Evolutionary conservation across 805 yeast species (phyloP).

Genomic region (Ascoidea tarda): DNA sequence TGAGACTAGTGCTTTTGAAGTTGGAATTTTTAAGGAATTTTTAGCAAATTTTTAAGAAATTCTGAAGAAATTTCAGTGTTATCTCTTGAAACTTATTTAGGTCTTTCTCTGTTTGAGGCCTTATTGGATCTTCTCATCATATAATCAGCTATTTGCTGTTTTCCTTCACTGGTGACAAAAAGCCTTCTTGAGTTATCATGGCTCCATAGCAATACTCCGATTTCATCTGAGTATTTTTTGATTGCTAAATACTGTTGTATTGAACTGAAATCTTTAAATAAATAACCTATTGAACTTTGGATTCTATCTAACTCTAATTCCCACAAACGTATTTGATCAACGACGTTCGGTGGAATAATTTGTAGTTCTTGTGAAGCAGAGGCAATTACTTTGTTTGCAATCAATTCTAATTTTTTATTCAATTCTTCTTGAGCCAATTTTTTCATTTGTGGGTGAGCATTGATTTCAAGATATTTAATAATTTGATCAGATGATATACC

Average conservation of each 20-base stretch:
- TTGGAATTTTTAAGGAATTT: too few relatives aligned
- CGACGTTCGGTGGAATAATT: conserved; percentile 86
- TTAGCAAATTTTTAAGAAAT: too few relatives aligned
- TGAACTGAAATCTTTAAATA: conserved; percentile 74
- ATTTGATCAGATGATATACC: conserved; percentile 96
- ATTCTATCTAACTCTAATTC: conserved; percentile 91
- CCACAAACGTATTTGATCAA: conserved; percentile 93
- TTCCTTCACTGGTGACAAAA: conserved; percentile 81
- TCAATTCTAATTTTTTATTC: conserved; percentile 54
- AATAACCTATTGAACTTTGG: conserved; percentile 70
- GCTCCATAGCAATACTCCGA: conserved; percentile 87
- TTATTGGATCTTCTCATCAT: conserved; percentile 41
- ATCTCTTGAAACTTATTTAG: too few relatives aligned
- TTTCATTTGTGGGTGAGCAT: conserved; percentile 89
- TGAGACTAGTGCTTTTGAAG: too few relatives aligned
- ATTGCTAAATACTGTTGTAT: conserved; percentile 64
- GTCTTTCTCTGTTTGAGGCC: too few relatives aligned
- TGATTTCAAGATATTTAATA: conserved; percentile 74
- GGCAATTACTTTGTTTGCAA: conserved; percentile 33
- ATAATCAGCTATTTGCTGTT: conserved; percentile 79
- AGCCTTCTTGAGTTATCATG: conserved; percentile 56
- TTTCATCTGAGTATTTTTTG: conserved; percentile 70
- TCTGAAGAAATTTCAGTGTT: too few relatives aligned
- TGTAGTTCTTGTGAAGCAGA: conserved; percentile 11
- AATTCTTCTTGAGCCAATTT: conserved; percentile 55